A percentile compares a stretch with the other conserved stretches of the same genome.
phyloP scores from a whole-genome alignment of 2,329 filamentous ascomycete genomes.

The Alternaria dauci region DNA sequence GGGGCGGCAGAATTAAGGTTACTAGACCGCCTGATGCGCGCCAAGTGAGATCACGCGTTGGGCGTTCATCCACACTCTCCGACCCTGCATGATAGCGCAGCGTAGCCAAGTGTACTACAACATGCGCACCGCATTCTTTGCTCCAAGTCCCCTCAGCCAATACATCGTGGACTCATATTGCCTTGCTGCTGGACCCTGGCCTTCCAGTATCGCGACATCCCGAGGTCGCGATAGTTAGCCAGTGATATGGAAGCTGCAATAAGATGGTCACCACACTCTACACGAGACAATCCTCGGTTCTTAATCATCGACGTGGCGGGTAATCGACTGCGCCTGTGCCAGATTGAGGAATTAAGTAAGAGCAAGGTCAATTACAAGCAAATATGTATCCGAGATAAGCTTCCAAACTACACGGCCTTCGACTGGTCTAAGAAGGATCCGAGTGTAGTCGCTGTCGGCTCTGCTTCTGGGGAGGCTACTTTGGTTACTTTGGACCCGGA shows the following conservation, averaged over 20 bases:
- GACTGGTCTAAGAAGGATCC: constrained; percentile 70
- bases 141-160: not conserved
- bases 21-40: constrained; percentile 28
- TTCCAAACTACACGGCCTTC: constrained; percentile 70
- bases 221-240: constrained; percentile 8
- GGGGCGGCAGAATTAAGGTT: constrained; percentile 39
- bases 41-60: constrained; percentile 34
- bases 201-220: constrained; percentile 1
- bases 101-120: not conserved
- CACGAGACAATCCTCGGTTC: constrained; percentile 62
- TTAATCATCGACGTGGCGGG: constrained; percentile 68
- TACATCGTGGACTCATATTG: not conserved
- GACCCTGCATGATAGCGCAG: constrained; percentile 1
- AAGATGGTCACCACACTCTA: constrained; percentile 69
- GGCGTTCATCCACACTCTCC: constrained; percentile 22
- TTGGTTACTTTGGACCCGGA: constrained; percentile 76
- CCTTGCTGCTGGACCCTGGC: not conserved
- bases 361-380: constrained; percentile 61
- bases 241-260: constrained; percentile 67
- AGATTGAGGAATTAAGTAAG: constrained; percentile 52
- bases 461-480: constrained; percentile 76
- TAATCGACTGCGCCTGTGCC: constrained; percentile 67
- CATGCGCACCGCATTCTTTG: not conserved
- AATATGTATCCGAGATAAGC: constrained; percentile 61
- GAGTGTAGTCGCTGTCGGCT: constrained; percentile 77